Percentiles rank a stretch among this genome's conserved stretches.
These are phyloP conservation scores for Athelia sp. DNA, from an alignment of 1,284 basidiomycete species.

Conservation along the genomic window DNA sequence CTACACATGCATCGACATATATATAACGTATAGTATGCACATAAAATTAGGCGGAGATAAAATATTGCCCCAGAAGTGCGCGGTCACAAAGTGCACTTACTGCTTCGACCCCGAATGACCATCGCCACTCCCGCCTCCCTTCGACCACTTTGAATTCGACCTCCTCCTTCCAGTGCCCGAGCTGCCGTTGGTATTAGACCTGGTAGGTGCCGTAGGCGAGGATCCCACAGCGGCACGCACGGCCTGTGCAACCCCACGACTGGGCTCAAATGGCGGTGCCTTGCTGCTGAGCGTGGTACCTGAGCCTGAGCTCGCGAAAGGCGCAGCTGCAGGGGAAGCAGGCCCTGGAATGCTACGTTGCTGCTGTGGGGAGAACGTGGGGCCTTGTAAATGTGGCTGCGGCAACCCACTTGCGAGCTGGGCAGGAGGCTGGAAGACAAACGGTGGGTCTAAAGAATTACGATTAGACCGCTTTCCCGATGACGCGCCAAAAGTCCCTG, in stretches of 20 bases:
- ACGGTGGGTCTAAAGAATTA: background rate
- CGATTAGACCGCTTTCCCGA: background rate
- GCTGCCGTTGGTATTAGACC: background rate
- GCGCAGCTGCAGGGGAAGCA: slow-evolving; percentile 11
- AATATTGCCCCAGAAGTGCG: background rate
- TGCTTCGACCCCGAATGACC: background rate
- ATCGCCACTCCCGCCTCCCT: background rate
- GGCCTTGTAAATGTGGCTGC: background rate
- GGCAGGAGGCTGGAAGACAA: background rate
- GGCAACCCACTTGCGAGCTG: background rate
- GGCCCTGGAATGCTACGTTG: slow-evolving; percentile 6
- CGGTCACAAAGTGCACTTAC: background rate
- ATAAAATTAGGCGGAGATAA: background rate
- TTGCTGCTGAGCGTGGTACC: slow-evolving; percentile 39
- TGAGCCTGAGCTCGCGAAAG: slow-evolving; percentile 8
- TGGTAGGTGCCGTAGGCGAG: background rate
- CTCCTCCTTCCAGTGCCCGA: background rate
- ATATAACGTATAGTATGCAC: no score
- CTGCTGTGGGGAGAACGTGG: background rate
- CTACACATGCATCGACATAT: no score
- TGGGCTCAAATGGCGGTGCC: slow-evolving; percentile 48
- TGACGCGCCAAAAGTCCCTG: background rate
- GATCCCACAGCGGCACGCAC: background rate
- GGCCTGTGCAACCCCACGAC: slow-evolving; percentile 10
- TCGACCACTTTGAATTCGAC: background rate